A percentile compares a stretch with the other conserved stretches of the same genome.
phyloP scores from a whole-genome alignment of 345 rosid genomes.

The Lepidium aucheri region DNA sequence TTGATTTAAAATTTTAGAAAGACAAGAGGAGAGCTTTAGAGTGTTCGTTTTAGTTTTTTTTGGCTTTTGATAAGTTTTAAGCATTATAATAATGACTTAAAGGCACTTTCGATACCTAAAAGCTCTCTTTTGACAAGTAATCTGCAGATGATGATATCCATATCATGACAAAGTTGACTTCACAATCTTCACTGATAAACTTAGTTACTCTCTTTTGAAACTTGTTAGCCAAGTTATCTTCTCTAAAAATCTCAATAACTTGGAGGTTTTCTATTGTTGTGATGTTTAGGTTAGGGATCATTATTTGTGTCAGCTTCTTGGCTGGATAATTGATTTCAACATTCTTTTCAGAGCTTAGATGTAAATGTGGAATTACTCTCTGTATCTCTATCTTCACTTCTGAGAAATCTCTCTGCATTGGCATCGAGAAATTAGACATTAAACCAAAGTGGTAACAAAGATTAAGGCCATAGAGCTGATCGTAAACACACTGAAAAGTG shows the following conservation, averaged over 20 bases:
- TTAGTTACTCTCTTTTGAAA: constrained; percentile 40
- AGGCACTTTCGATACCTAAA: too few species aligned
- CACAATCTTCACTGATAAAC: constrained; percentile 41
- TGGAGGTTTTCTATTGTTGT: constrained; percentile 36
- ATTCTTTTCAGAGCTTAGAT: constrained; percentile 19
- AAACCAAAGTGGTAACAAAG: constrained; percentile 8
- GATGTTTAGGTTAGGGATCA: constrained; percentile 27
- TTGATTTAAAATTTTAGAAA: too few species aligned
- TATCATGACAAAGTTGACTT: constrained; percentile 33
- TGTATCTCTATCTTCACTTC: constrained; percentile 20
- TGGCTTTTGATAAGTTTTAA: too few species aligned
- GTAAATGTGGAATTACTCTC: constrained; percentile 13
- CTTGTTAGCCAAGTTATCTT: constrained; percentile 29
- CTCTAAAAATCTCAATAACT: constrained; percentile 30
- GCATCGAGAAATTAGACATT: constrained; percentile 17
- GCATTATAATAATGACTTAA: too few species aligned
- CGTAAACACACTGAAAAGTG: constrained; percentile 11
- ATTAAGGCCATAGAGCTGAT: constrained; percentile 3
- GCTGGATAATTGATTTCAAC: neutral
- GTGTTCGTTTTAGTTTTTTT: too few species aligned
- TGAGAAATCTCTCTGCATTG: constrained; percentile 7
- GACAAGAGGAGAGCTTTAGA: too few species aligned
- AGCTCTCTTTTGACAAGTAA: too few species aligned
- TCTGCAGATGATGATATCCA: constrained; percentile 61
- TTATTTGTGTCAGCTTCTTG: neutral